Percentiles rank a stretch among this genome's conserved stretches.
These are phyloP conservation scores for Malus hybrid DNA, from an alignment of 331 rosid genomes.

Conservation along the genomic window DNA sequence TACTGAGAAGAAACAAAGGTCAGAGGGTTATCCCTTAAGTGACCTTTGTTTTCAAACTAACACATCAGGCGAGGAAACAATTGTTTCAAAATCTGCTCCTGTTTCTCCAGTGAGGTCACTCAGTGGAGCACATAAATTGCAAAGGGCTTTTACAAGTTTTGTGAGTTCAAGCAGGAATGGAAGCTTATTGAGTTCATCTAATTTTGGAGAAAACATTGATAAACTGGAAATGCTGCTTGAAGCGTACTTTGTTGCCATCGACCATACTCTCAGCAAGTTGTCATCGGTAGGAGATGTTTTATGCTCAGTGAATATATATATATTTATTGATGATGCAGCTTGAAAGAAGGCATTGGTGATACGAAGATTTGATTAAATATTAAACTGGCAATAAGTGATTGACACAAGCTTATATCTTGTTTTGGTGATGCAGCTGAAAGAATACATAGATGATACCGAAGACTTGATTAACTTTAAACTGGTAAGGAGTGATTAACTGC, in stretches of 20 bases:
- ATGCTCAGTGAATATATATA: neutral
- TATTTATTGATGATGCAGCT: slow-evolving; percentile 28
- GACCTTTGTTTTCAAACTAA: slow-evolving; percentile 35
- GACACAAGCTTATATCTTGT: slow-evolving; percentile 13
- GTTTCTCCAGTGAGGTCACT: slow-evolving; percentile 62
- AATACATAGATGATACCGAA: slow-evolving; percentile 46
- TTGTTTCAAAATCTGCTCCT: slow-evolving; percentile 65
- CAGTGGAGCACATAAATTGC: slow-evolving; percentile 46
- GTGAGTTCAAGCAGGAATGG: slow-evolving; percentile 55
- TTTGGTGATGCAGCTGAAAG: slow-evolving; percentile 39
- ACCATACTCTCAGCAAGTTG: slow-evolving; percentile 36
- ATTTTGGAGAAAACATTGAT: slow-evolving; percentile 29
- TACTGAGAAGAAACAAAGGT: slow-evolving; percentile 39
- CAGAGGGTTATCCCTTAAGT: slow-evolving; percentile 31
- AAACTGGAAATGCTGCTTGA: slow-evolving; percentile 49
- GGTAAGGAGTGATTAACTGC: slow-evolving; percentile 17
- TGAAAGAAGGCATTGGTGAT: slow-evolving; percentile 32
- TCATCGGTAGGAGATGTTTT: slow-evolving; percentile 34
- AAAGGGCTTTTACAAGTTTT: slow-evolving; percentile 70
- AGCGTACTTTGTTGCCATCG: slow-evolving; percentile 43
- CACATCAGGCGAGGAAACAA: slow-evolving; percentile 17
- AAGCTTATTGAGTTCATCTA: slow-evolving; percentile 56
- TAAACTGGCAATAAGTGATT: slow-evolving; percentile 26
- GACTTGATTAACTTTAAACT: slow-evolving; percentile 43
- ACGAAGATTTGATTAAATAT: slow-evolving; percentile 34